Conservation (phyloP, 805 yeast genomes). For the Hanseniaspora clermontiae region DNA sequence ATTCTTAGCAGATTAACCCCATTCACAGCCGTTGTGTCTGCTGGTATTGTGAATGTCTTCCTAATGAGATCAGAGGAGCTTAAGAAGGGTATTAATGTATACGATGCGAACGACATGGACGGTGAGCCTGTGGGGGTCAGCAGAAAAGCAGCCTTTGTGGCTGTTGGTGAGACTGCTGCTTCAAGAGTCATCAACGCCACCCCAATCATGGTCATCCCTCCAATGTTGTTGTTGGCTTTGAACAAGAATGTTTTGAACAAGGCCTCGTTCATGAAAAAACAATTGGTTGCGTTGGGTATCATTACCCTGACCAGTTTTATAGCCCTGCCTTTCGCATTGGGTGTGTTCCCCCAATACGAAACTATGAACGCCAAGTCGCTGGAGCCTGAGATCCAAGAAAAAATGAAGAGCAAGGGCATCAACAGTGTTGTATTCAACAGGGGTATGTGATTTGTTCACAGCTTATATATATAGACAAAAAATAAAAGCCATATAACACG, state of each 20-base stretch:
- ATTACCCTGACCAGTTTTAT: conserved; percentile 74
- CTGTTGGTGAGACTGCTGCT: conserved; percentile 95
- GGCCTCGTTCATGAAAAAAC: conserved; percentile 52
- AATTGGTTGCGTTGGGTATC: conserved; percentile 68
- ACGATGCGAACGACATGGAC: conserved; percentile 36
- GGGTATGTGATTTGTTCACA: conserved; percentile 49
- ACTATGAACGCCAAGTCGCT: conserved; percentile 43
- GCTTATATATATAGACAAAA: background rate
- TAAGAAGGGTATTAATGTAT: conserved; percentile 67
- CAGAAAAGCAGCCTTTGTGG: conserved; percentile 74
- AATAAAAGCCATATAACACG: no score
- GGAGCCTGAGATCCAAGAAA: conserved; percentile 50
- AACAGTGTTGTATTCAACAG: conserved; percentile 72
- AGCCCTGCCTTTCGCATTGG: conserved; percentile 89
- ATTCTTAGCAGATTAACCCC: conserved; percentile 83
- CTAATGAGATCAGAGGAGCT: conserved; percentile 94
- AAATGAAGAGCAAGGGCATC: conserved; percentile 55
- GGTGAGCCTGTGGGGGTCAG: conserved; percentile 61
- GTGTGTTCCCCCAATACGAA: conserved; percentile 86
- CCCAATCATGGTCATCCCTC: conserved; percentile 95
- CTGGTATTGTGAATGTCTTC: conserved; percentile 92
- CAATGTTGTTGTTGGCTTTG: conserved; percentile 63
- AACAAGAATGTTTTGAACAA: conserved; percentile 61
- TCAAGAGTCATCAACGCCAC: conserved; percentile 92
- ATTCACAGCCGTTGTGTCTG: conserved; percentile 95